Base-by-base conservation (phyloP, 75 land plant genomes). In the Adiantum capillusveneris region DNA sequence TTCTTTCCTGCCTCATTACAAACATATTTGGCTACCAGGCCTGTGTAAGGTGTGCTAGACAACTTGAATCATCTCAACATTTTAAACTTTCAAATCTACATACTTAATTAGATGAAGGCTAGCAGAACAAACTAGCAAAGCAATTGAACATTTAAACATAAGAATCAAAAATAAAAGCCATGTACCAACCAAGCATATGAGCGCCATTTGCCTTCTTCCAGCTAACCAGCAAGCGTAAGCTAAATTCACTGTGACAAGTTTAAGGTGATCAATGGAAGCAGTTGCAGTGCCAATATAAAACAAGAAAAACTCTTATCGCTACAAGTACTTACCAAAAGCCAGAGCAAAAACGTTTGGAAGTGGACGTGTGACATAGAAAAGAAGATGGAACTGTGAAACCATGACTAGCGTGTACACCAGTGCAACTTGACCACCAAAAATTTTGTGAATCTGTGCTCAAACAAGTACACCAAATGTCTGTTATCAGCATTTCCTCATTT, bases 281-380 rank as follows among this genome's bases (percentile, higher is more conserved):
- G 49, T 46, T 46, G 14, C 49, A n/a, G n/a, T n/a, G n/a, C n/a
- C n/a, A n/a, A n/a, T n/a, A n/a, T n/a, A n/a, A n/a, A n/a, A 46
- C 21, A n/a, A 20, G 14, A 46, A 17, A 46, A 34, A 34, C n/a
- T 46, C 50, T 21, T 46, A 5, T 20, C 13, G 5, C 55, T 24
- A 14, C 22, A 11, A 29, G 29, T 12, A 74, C 66, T 70, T 46
- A 94, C 98, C 98, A 77, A 81, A 52, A 64, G 79, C 78, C 42
- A 86, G 60, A 56, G 98, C 91, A 62, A 94, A 75, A 39, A 89
- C 73, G 62, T 94, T 94, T 25, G 98, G 98, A 73, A 94, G 88
- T 46, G 96, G 96, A 11, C 98, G 80, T 20, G 96, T 81, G 17
- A 70, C 79, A 59, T 94, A 94, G 75, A 90, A 94, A 63, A 86